Evolutionary conservation across 441 rosid genomes (phyloP).

Genomic region (Breynia disticha): DNA sequence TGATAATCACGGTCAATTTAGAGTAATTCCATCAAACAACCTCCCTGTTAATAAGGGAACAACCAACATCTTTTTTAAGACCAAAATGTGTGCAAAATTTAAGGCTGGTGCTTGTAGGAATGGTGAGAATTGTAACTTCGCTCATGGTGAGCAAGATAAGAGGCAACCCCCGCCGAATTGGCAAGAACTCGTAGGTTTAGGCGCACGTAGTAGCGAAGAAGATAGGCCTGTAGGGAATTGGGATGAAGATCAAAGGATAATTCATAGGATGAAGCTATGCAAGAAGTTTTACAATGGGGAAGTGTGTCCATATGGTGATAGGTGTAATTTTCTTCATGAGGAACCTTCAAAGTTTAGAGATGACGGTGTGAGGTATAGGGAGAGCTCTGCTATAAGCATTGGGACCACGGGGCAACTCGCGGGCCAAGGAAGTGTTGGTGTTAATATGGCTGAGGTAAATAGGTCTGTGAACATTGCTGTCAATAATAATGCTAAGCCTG

Average conservation of each 20-base stretch:
- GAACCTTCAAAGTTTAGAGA: slow-evolving; percentile 71
- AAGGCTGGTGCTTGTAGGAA: slow-evolving; percentile 62
- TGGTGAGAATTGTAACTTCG: slow-evolving; percentile 88
- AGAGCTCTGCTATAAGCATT: slow-evolving; percentile 73
- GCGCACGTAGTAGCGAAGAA: slow-evolving; percentile 34
- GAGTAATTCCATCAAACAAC: slow-evolving; percentile 26
- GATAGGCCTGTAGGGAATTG: slow-evolving; percentile 41
- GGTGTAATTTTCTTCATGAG: slow-evolving; percentile 92
- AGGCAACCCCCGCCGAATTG: slow-evolving; percentile 93
- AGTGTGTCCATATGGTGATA: slow-evolving; percentile 91
- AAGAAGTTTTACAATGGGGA: slow-evolving; percentile 89
- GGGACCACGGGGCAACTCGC: slow-evolving; percentile 37
- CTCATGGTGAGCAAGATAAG: slow-evolving; percentile 82
- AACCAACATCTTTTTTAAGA: slow-evolving; percentile 79
- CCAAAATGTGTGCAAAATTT: slow-evolving; percentile 79
- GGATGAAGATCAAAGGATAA: slow-evolving; percentile 93
- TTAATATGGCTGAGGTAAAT: slow-evolving; percentile 34
- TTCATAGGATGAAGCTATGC: slow-evolving; percentile 87
- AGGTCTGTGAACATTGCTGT: slow-evolving; percentile 33
- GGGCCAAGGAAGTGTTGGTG: slow-evolving; percentile 28
- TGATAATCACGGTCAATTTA: slow-evolving; percentile 28
- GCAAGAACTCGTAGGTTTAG: slow-evolving; percentile 74
- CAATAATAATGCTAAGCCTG: slow-evolving; percentile 38
- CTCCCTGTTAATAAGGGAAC: slow-evolving; percentile 57
- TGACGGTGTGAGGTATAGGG: slow-evolving; percentile 56